Percentiles rank a stretch among this genome's conserved stretches.
Conservation (phyloP, 805 yeast genomes). For the Barnettozyma pratensis region DNA sequence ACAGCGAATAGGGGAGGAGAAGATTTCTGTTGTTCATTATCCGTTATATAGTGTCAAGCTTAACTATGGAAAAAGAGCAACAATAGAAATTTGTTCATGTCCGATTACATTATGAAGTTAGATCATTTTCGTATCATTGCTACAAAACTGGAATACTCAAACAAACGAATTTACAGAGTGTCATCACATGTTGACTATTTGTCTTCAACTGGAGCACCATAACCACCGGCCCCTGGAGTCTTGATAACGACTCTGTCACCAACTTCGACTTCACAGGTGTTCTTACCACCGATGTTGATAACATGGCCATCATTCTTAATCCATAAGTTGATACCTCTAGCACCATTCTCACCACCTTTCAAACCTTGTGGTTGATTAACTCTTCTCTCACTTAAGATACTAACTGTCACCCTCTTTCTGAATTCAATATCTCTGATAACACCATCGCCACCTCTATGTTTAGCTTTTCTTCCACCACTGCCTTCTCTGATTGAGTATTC, state of each 20-base stretch:
- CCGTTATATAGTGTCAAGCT: too few relatives aligned
- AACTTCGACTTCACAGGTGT: conserved; percentile 46
- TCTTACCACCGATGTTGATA: conserved; percentile 65
- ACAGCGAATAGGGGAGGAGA: neutral
- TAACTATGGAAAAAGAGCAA: neutral
- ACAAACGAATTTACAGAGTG: too few relatives aligned
- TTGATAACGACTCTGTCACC: conserved; percentile 66
- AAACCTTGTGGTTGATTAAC: conserved; percentile 83
- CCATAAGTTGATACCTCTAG: conserved; percentile 64
- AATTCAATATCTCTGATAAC: conserved; percentile 83
- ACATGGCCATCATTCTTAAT: conserved; percentile 30
- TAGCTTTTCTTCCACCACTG: conserved; percentile 75
- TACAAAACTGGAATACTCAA: too few relatives aligned
- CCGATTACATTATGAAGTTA: neutral
- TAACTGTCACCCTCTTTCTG: conserved; percentile 62
- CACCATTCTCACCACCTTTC: conserved; percentile 75
- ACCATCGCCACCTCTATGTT: conserved; percentile 77
- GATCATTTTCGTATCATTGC: too few relatives aligned
- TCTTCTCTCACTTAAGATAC: conserved; percentile 83
- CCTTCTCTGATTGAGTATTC: conserved; percentile 64
- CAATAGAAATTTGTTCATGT: neutral
- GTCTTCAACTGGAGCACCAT: conserved; percentile 34
- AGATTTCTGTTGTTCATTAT: neutral
- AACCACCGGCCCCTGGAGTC: conserved; percentile 90
- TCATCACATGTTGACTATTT: too few relatives aligned